Percentiles rank a stretch among this genome's conserved stretches.
These are phyloP conservation scores for Aspergillus novoparasiticus DNA, from an alignment of 2,329 filamentous ascomycete genomes.

Conservation along the genomic window DNA sequence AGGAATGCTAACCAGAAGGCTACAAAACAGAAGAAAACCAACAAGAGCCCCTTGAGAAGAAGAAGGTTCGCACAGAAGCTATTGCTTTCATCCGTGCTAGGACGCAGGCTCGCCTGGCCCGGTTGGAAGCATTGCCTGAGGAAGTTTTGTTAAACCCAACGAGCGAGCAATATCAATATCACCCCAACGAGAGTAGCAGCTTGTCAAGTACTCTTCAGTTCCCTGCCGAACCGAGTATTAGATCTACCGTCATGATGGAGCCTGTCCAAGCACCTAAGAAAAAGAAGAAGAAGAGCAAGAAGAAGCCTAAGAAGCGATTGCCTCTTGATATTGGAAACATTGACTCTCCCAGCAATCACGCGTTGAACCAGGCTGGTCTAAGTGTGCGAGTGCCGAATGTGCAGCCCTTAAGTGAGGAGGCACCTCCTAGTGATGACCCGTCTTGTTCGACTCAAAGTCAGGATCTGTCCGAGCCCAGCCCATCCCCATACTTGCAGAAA, in stretches of 20 bases:
- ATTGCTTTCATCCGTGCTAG: constrained; percentile 18
- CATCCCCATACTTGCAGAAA: not conserved
- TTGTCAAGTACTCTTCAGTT: not conserved
- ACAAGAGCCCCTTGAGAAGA: not conserved
- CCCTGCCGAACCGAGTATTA: not conserved
- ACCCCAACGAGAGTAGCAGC: not conserved
- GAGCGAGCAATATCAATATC: not conserved
- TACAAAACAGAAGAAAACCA: not conserved
- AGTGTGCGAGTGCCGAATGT: not conserved
- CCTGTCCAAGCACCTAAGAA: constrained; percentile 10
- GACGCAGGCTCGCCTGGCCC: constrained; percentile 14
- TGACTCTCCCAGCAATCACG: not conserved
- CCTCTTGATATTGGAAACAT: not conserved
- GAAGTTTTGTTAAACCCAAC: not conserved
- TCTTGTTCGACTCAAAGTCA: not conserved
- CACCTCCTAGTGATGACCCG: not conserved
- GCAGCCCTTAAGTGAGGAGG: not conserved
- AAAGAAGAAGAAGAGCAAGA: constrained; percentile 17
- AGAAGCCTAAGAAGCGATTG: constrained; percentile 6
- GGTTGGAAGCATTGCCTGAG: not conserved
- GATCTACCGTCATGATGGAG: constrained; percentile 3
- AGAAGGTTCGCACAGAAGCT: constrained; percentile 16
- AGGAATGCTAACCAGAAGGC: not conserved
- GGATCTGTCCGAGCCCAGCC: not conserved
- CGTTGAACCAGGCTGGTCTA: not conserved